Evolutionary conservation across 192 early-diverging fungal species (phyloP).

Genomic region (Coemansia sp.): DNA sequence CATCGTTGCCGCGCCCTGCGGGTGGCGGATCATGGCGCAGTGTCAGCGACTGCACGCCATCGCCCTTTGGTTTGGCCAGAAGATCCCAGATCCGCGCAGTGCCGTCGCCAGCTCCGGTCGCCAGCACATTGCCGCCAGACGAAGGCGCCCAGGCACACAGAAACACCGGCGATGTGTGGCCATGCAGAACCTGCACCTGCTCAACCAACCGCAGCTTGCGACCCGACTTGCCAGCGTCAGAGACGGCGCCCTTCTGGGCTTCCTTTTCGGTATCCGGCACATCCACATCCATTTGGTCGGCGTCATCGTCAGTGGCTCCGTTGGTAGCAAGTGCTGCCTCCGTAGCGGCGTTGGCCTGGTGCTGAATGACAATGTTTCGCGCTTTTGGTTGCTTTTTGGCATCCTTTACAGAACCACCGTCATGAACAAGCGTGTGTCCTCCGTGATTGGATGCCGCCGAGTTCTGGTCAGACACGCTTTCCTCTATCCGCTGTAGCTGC

Average conservation of each 20-base stretch:
- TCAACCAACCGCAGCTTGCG: constrained; percentile 30
- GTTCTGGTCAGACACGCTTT: not conserved
- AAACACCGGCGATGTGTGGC: constrained; percentile 73
- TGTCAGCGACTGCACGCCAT: constrained; percentile 55
- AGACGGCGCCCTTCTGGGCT: constrained; percentile 1
- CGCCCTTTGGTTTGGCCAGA: constrained; percentile 58
- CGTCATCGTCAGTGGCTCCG: constrained; percentile 4
- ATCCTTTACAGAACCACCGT: constrained; percentile 16
- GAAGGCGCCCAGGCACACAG: constrained; percentile 80
- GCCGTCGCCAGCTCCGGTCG: constrained; percentile 77
- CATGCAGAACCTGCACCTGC: constrained; percentile 60
- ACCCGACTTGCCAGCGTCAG: not conserved
- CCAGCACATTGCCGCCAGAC: constrained; percentile 62
- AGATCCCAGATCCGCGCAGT: constrained; percentile 82
- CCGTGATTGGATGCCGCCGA: constrained; percentile 17
- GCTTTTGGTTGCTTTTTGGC: constrained; percentile 15
- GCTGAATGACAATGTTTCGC: not conserved
- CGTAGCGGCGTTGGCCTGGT: not conserved
- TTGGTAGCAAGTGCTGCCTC: not conserved
- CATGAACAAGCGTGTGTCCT: constrained; percentile 46
- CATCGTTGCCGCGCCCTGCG: constrained; percentile 34
- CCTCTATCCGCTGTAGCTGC: constrained; percentile 7
- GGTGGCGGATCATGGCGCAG: constrained; percentile 53
- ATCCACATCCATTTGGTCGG: constrained; percentile 36
- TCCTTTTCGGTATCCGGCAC: constrained; percentile 43